These are phyloP conservation scores for Mucor mucedo DNA, from an alignment of 371 early-diverging fungal species.

Conservation along the genomic window DNA sequence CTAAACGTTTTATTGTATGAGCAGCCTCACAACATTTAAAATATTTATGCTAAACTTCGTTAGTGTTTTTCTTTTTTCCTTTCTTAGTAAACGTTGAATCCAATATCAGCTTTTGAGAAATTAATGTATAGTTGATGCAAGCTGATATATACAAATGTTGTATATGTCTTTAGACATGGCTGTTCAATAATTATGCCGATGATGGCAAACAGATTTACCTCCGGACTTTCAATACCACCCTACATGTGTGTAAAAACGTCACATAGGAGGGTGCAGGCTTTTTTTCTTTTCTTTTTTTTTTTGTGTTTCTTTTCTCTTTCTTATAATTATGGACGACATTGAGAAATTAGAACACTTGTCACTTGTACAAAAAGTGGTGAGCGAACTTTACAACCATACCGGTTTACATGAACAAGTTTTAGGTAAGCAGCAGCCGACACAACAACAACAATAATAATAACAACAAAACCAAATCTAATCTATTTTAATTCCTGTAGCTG, in stretches of 20 bases:
- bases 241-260: not conserved
- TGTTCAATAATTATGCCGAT: no score
- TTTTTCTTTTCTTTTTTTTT: not conserved
- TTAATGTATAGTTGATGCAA: no score
- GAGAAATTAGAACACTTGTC: slow-evolving; percentile 88
- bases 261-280: not conserved
- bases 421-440: slow-evolving; percentile 37
- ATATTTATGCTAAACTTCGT: no score
- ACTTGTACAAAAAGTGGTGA: slow-evolving; percentile 89
- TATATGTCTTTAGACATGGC: no score
- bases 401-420: slow-evolving; percentile 88
- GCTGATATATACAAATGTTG: no score
- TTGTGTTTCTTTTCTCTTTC: not conserved
- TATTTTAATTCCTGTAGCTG: slow-evolving; percentile 54
- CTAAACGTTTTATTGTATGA: no score
- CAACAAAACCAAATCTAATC: not conserved
- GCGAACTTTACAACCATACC: slow-evolving; percentile 91
- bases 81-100: not conserved
- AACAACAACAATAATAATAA: not conserved
- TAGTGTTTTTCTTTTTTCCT: not conserved
- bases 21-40: no score
- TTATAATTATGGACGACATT: slow-evolving; percentile 61
- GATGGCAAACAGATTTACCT: no score
- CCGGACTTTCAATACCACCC: no score
- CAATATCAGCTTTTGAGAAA: no score